Evolutionary conservation across 2,329 filamentous ascomycete species (phyloP).

Genomic region (Orbilia oligospora): DNA sequence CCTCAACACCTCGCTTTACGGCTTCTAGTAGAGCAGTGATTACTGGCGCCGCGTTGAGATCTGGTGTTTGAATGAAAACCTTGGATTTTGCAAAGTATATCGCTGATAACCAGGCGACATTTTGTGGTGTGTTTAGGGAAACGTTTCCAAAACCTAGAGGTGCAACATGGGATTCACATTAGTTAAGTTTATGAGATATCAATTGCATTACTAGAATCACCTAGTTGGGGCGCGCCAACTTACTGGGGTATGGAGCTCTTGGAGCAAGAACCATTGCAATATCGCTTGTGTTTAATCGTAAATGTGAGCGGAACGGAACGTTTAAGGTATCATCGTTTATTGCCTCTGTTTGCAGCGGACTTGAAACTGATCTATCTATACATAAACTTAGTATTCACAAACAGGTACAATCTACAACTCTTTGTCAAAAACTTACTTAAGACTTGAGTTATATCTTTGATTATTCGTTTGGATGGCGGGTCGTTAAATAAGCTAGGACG

Average conservation of each 20-base stretch:
- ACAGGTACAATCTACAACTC: background rate
- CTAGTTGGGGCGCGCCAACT: too few relatives aligned
- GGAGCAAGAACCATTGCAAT: slow-evolving; percentile 44
- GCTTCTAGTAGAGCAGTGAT: slow-evolving; percentile 31
- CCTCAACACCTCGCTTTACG: slow-evolving; percentile 36
- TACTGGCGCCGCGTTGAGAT: slow-evolving; percentile 38
- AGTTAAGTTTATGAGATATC: too few relatives aligned
- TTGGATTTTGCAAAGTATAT: slow-evolving; percentile 40
- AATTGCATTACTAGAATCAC: too few relatives aligned
- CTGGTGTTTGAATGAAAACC: slow-evolving; percentile 52
- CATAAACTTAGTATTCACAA: background rate
- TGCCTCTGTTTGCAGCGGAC: background rate
- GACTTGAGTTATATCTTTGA: slow-evolving; percentile 1
- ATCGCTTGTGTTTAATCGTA: background rate
- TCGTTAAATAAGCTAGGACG: background rate
- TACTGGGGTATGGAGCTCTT: slow-evolving; percentile 34
- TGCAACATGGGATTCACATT: too few relatives aligned
- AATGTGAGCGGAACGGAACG: slow-evolving; percentile 5
- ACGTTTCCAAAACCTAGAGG: slow-evolving; percentile 32
- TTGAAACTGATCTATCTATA: slow-evolving; percentile 11
- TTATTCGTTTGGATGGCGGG: background rate
- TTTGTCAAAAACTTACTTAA: slow-evolving; percentile 24
- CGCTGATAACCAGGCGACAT: slow-evolving; percentile 44
- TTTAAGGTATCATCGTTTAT: slow-evolving; percentile 1
- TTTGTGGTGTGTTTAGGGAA: slow-evolving; percentile 44